Conservation (phyloP, 2,329 filamentous ascomycete genomes). For the Exophiala lecanii-corni region DNA sequence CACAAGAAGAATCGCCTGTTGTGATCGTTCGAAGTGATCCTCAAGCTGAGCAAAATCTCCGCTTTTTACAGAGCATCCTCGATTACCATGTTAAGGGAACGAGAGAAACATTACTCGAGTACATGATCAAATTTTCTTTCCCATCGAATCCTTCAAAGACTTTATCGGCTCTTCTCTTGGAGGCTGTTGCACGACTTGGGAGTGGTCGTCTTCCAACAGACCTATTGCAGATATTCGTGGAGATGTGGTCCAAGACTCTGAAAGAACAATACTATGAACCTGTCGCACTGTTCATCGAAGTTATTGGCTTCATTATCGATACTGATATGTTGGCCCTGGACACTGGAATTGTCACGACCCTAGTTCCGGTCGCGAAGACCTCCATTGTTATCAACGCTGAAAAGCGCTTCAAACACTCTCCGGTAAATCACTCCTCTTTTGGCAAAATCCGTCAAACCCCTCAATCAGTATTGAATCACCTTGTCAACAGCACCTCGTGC, state of each 20-base stretch:
- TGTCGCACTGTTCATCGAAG: constrained; percentile 39
- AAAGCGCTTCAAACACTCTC: constrained; percentile 45
- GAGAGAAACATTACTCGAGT: constrained; percentile 51
- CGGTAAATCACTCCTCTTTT: constrained; percentile 37
- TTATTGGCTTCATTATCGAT: constrained; percentile 38
- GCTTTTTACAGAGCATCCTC: constrained; percentile 51
- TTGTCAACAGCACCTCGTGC: constrained; percentile 52
- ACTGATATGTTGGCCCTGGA: constrained; percentile 36
- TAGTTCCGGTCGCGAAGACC: constrained; percentile 39
- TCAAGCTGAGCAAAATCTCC: constrained; percentile 28
- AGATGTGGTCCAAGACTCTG: constrained; percentile 54
- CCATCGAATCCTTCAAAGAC: constrained; percentile 47
- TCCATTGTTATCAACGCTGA: constrained; percentile 53
- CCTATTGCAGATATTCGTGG: constrained; percentile 47
- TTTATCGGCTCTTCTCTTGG: constrained; percentile 52
- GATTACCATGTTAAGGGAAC: constrained; percentile 49
- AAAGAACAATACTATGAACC: constrained; percentile 49
- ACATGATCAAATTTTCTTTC: constrained; percentile 48
- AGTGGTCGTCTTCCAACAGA: constrained; percentile 44
- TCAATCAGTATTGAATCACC: constrained; percentile 39
- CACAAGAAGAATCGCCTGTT: constrained; percentile 19
- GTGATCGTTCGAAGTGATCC: constrained; percentile 20
- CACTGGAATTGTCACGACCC: constrained; percentile 33
- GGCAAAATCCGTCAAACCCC: constrained; percentile 38
- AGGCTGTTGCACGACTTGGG: constrained; percentile 43